Percentiles rank a stretch among this genome's conserved stretches.
phyloP scores from a whole-genome alignment of 1,284 basidiomycete species.

The Apiotrichum mycotoxinovorans region DNA sequence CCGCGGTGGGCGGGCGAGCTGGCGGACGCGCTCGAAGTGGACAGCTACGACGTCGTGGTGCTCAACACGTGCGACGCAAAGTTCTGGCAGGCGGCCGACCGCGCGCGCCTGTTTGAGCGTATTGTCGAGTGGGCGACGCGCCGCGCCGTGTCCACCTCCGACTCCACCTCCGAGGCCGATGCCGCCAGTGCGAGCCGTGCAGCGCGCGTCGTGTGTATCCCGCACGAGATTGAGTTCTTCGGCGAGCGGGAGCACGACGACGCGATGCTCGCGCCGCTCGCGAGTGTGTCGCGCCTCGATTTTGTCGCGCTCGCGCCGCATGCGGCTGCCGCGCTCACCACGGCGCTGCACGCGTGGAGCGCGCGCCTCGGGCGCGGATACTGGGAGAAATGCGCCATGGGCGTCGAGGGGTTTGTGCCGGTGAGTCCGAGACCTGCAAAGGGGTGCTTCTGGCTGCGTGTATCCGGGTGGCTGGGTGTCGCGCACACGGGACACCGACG shows the following conservation, averaged over 20 bases:
- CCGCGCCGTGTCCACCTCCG: too few relatives aligned
- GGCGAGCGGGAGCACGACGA: background rate
- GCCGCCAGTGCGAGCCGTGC: background rate
- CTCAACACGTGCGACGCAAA: constrained; percentile 1
- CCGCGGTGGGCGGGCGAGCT: background rate
- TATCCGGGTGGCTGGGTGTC: background rate
- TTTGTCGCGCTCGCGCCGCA: background rate
- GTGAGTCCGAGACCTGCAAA: background rate
- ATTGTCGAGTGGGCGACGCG: background rate
- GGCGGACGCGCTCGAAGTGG: background rate
- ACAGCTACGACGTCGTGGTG: background rate
- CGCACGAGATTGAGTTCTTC: background rate
- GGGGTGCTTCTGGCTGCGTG: background rate
- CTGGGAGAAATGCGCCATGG: background rate
- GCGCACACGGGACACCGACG: background rate
- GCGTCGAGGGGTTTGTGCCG: background rate
- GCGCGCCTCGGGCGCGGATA: background rate
- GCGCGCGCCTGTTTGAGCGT: background rate
- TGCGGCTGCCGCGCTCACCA: background rate
- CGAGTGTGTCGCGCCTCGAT: background rate
- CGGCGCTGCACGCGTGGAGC: background rate
- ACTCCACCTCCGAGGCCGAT: background rate
- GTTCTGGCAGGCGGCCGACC: background rate
- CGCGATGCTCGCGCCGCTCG: background rate
- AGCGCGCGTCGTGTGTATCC: background rate